A percentile compares a stretch with the other conserved stretches of the same genome.
These are phyloP conservation scores for Ciborinia camelliae DNA, from an alignment of 2,329 filamentous ascomycete genomes.

Conservation along the genomic window DNA sequence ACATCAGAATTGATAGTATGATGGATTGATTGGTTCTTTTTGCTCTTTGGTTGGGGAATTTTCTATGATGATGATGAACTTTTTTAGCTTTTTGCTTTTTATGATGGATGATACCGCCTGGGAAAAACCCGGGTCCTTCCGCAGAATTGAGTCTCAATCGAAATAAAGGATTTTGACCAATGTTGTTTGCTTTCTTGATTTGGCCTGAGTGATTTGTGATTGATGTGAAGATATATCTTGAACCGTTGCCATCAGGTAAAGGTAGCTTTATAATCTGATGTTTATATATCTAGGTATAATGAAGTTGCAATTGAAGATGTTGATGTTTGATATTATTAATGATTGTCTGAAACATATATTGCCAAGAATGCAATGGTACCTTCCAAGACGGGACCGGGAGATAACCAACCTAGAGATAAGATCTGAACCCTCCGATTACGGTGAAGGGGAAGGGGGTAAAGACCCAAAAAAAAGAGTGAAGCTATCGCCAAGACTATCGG, in stretches of 20 bases:
- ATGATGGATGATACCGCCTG: constrained; percentile 5
- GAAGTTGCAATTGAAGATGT: not conserved
- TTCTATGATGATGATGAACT: constrained; percentile 4
- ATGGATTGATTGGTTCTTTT: not conserved
- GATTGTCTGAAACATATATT: not conserved
- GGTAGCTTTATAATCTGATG: not conserved
- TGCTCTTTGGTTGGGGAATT: not conserved
- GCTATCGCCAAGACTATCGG: not conserved
- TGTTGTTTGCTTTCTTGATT: not conserved
- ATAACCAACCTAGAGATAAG: constrained; percentile 4
- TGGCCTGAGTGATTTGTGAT: not conserved
- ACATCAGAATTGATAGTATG: not conserved
- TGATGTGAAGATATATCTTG: not conserved
- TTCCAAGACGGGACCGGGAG: too few relatives aligned
- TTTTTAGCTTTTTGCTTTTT: not conserved
- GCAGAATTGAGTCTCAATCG: constrained; percentile 1
- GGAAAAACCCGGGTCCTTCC: not conserved
- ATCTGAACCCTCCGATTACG: not conserved
- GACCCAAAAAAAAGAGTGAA: too few relatives aligned
- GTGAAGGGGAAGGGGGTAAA: too few relatives aligned
- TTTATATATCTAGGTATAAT: too few relatives aligned
- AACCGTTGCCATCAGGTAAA: too few relatives aligned
- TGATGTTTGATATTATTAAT: not conserved
- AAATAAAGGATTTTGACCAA: constrained; percentile 10
- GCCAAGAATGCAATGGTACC: not conserved